Evolutionary conservation across 306 rosid species (phyloP), one percentile per base, ranked within the genome.

Genomic region (Cyamopsis tetragonoloba): DNA sequence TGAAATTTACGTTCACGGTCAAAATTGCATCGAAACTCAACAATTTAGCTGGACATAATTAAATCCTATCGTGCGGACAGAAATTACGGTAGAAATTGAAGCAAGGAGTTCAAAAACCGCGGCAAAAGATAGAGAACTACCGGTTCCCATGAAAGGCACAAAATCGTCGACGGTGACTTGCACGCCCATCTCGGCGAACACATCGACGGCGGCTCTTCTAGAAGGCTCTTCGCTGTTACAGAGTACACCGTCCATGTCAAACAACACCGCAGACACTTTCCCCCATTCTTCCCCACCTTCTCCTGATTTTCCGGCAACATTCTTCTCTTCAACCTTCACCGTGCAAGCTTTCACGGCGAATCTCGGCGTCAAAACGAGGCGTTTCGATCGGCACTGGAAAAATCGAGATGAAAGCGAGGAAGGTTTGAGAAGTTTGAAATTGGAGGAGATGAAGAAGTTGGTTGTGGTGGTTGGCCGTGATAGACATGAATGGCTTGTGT

Each of bases 181-280:
- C 60, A 93, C 87, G 15, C 97, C 98, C 79, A 93, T 69, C 73
- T 93, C 98, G 2, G 91, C 77, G 44, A 93, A 93, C 61, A 89
- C 81, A 53, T 93, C 97, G 2, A 89, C 96, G 5, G 56, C 98
- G 1, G 96, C 91, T 80, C 77, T 84, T 77, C 98, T 77, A 22
- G 97, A 93, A 51, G 81, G 86, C 54, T 80, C 96, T 78, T 93
- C 98, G 22, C 97, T 89, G 73, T 93, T 80, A 75, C 97, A 93
- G 47, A 93, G 84, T 26, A 93, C 98, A 51, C 98, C 98, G 19
- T 93, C 98, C 98, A 93, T 93, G 74, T 93, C 98, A 74, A 93
- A 93, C 71, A 89, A 43, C 71, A 93, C 96, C 1, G 96, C 96
- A 2, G 98, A 87, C 23, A 93, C 96, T 68, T 86, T 88, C 24